These are phyloP conservation scores for Amanita molliuscula DNA, from an alignment of 768 basidiomycete species.

Conservation along the genomic window DNA sequence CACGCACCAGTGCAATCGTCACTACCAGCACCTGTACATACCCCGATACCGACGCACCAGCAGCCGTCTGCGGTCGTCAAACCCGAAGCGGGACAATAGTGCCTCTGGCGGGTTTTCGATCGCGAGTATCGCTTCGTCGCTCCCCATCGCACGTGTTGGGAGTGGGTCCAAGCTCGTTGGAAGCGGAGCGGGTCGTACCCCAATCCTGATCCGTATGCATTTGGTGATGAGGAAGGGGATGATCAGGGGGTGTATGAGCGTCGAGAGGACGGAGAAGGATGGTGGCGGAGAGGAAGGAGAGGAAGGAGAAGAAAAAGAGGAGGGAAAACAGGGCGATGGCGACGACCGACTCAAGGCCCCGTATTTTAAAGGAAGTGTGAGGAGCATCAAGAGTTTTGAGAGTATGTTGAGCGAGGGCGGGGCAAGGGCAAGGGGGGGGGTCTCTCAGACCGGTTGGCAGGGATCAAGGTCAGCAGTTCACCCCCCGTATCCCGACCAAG, in stretches of 20 bases:
- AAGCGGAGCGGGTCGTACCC: constrained; percentile 22
- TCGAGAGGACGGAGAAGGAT: constrained; percentile 21
- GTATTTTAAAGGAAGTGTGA: constrained; percentile 26
- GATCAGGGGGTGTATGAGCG: not conserved
- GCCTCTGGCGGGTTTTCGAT: constrained; percentile 59
- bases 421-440: constrained; percentile 19
- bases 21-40: not conserved
- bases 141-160: constrained; percentile 40
- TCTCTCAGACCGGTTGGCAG: constrained; percentile 72
- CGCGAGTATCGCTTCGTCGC: constrained; percentile 55
- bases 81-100: constrained; percentile 44
- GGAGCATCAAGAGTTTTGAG: constrained; percentile 81
- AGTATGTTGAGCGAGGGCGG: constrained; percentile 62
- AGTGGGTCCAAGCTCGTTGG: constrained; percentile 15
- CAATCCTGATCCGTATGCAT: constrained; percentile 34
- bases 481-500: constrained; percentile 19
- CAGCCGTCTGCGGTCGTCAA: constrained; percentile 27
- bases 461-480: constrained; percentile 26
- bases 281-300: constrained; percentile 24
- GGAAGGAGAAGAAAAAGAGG: constrained; percentile 22
- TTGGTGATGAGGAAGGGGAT: constrained; percentile 28
- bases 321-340: no score
- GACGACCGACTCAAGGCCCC: constrained; percentile 30
- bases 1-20: not conserved
- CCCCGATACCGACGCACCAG: constrained; percentile 19